A percentile compares a stretch with the other conserved stretches of the same genome.
Conservation (phyloP, 352 stramenopile genomes). For the Pythium brachiatum region DNA sequence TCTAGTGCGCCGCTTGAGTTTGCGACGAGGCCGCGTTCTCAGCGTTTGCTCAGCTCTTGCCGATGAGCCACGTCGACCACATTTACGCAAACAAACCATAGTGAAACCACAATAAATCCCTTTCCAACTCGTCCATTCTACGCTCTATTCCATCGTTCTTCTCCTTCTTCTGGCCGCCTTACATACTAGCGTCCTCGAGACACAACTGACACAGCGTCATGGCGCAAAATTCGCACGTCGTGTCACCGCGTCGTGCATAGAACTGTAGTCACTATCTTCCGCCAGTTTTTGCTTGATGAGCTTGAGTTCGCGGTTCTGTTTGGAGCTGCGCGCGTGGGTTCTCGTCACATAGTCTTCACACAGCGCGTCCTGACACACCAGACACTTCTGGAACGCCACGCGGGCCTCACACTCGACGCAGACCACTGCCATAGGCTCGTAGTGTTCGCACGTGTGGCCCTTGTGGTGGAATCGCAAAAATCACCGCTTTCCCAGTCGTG, state of each 20-base stretch:
- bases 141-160: too few relatives aligned
- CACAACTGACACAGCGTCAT: slow-evolving; percentile 58
- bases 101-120: too few relatives aligned
- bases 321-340: slow-evolving; percentile 52
- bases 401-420: slow-evolving; percentile 76
- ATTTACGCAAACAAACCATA: too few relatives aligned
- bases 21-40: too few relatives aligned
- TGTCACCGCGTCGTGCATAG: slow-evolving; percentile 44
- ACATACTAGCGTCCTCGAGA: slow-evolving; percentile 25
- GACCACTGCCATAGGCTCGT: slow-evolving; percentile 44
- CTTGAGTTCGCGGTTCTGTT: slow-evolving; percentile 38
- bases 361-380: slow-evolving; percentile 64
- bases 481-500: slow-evolving; percentile 80
- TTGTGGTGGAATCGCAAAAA: slow-evolving; percentile 64
- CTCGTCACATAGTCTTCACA: slow-evolving; percentile 61
- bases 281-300: slow-evolving; percentile 51
- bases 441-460: slow-evolving; percentile 59
- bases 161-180: slow-evolving; percentile 1
- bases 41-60: too few relatives aligned
- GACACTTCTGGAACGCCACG: slow-evolving; percentile 60
- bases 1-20: too few relatives aligned
- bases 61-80: too few relatives aligned
- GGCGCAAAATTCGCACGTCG: slow-evolving; percentile 53
- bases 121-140: too few relatives aligned
- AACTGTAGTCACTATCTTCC: slow-evolving; percentile 59